Conservation (phyloP, 495 filamentous ascomycete species). For the Hypoxylon cercidicola region DNA sequence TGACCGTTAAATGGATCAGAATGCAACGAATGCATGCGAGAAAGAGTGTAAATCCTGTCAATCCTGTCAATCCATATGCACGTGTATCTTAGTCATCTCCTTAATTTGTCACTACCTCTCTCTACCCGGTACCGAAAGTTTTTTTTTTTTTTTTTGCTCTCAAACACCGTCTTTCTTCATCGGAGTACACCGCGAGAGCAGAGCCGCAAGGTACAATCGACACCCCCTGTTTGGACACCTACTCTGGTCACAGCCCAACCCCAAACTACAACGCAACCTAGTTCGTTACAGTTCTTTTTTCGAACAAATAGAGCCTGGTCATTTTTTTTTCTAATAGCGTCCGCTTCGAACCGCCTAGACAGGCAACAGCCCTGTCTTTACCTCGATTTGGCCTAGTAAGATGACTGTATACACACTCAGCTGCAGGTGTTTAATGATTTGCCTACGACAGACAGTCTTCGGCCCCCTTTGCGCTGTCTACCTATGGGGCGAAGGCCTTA, state of each 20-base stretch:
- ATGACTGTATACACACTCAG: slow-evolving; percentile 8
- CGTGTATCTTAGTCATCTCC: neutral
- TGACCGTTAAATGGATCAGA: no score
- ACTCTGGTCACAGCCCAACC: neutral
- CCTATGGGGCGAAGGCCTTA: slow-evolving; percentile 16
- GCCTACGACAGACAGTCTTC: slow-evolving; percentile 1
- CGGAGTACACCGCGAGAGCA: no score
- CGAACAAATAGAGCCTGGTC: neutral
- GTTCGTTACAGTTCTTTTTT: no score
- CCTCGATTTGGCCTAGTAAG: slow-evolving; percentile 10
- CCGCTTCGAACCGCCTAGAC: slow-evolving; percentile 1
- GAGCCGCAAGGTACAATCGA: no score
- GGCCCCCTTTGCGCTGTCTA: slow-evolving; percentile 2
- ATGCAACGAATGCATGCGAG: neutral
- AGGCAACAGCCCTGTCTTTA: slow-evolving; percentile 9
- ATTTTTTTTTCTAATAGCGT: neutral
- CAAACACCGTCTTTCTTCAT: no score
- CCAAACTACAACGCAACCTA: no score
- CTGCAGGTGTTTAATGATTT: slow-evolving; percentile 5
- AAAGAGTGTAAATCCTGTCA: neutral
- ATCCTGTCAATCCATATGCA: neutral
- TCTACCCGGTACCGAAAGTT: no score
- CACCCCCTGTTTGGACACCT: no score
- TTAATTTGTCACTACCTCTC: neutral
- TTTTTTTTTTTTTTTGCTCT: no score